These are phyloP conservation scores for Peronospora farinosa DNA, from an alignment of 352 stramenopile species.

Conservation along the genomic window DNA sequence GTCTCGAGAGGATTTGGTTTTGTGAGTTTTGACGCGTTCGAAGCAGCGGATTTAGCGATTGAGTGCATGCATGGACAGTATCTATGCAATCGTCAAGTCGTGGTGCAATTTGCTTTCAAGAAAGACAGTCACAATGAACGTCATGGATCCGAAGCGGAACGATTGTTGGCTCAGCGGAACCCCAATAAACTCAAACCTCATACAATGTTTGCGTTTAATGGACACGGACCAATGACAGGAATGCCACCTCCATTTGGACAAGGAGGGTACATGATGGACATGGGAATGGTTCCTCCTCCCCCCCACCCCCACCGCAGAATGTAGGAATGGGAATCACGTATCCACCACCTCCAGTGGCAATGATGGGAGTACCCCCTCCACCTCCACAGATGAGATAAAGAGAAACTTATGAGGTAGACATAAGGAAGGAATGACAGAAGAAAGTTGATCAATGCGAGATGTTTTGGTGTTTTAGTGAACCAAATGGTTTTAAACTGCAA, in stretches of 20 bases:
- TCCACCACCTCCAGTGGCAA: slow-evolving; percentile 25
- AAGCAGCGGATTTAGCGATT: slow-evolving; percentile 96
- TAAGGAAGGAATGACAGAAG: too few relatives aligned
- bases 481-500: too few relatives aligned
- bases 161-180: slow-evolving; percentile 78
- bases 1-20: slow-evolving; percentile 95
- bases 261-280: slow-evolving; percentile 34
- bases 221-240: not conserved
- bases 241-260: slow-evolving; percentile 27
- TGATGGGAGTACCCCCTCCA: slow-evolving; percentile 34
- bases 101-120: slow-evolving; percentile 99
- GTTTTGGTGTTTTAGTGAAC: too few relatives aligned
- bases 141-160: slow-evolving; percentile 87
- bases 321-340: slow-evolving; percentile 35
- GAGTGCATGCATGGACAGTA: slow-evolving; percentile 99
- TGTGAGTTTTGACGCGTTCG: slow-evolving; percentile 96
- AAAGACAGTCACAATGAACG: slow-evolving; percentile 92
- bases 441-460: too few relatives aligned
- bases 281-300: slow-evolving; percentile 32
- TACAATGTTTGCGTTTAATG: slow-evolving; percentile 65
- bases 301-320: slow-evolving; percentile 16
- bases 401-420: not conserved
- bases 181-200: slow-evolving; percentile 76
- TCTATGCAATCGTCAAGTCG: slow-evolving; percentile 95
- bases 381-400: slow-evolving; percentile 15